Conservation (phyloP, 1,139 yeast species). For the Candida mesenterica region DNA sequence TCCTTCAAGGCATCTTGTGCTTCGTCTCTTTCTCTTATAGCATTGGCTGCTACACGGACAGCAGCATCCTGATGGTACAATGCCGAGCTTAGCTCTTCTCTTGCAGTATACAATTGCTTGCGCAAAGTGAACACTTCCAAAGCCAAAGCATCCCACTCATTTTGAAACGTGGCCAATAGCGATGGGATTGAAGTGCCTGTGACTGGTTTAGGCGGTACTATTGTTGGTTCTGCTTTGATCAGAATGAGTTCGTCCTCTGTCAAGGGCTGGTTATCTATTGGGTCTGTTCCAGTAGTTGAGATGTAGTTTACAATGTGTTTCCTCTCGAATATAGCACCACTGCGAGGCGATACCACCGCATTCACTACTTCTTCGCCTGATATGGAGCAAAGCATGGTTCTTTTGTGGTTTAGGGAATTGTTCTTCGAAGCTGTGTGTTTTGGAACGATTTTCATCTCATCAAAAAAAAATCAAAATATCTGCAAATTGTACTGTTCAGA, state of each 20-base stretch:
- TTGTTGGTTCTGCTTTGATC: conserved; percentile 27
- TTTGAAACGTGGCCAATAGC: conserved; percentile 69
- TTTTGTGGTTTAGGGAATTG: not conserved
- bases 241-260: conserved; percentile 57
- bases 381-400: conserved; percentile 27
- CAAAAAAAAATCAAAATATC: not conserved
- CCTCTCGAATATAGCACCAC: conserved; percentile 72
- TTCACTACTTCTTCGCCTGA: conserved; percentile 66
- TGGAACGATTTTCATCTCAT: not conserved
- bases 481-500: too few relatives aligned
- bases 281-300: conserved; percentile 68
- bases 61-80: conserved; percentile 90
- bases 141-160: conserved; percentile 88
- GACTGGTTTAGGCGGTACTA: conserved; percentile 49
- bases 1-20: conserved; percentile 58
- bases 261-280: conserved; percentile 65
- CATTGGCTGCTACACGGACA: conserved; percentile 74
- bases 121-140: conserved; percentile 76
- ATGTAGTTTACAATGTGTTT: conserved; percentile 61
- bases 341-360: conserved; percentile 77
- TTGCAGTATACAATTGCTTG: conserved; percentile 64
- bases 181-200: conserved; percentile 72
- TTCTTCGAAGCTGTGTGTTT: too few relatives aligned
- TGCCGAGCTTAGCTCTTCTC: conserved; percentile 73
- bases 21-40: conserved; percentile 73